Evolutionary conservation across 2,329 filamentous ascomycete species (phyloP).

Genomic region (Aspergillus pseudotamarii): DNA sequence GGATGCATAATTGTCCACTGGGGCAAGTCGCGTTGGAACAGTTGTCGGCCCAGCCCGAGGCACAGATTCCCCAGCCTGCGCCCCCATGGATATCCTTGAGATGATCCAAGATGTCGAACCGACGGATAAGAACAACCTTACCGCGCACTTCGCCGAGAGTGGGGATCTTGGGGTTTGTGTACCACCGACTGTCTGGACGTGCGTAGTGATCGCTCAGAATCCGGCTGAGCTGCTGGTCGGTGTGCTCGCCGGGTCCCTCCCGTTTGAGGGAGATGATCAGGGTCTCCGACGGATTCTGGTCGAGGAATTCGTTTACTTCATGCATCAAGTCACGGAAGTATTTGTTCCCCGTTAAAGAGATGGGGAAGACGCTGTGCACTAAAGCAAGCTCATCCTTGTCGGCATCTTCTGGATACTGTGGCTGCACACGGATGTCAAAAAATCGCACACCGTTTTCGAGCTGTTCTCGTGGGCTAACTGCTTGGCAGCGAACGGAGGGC

Average conservation of each 20-base stretch:
- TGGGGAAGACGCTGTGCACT: slow-evolving; percentile 87
- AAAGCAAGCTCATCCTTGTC: slow-evolving; percentile 72
- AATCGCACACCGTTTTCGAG: slow-evolving; percentile 90
- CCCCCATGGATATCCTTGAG: slow-evolving; percentile 50
- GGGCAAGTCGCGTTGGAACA: slow-evolving; percentile 72
- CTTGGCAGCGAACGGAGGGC: slow-evolving; percentile 91
- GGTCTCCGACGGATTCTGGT: slow-evolving; percentile 76
- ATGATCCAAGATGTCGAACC: slow-evolving; percentile 67
- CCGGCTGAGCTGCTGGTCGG: slow-evolving; percentile 75
- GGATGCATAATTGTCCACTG: slow-evolving; percentile 76
- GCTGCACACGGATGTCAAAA: slow-evolving; percentile 85
- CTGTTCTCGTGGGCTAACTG: slow-evolving; percentile 74
- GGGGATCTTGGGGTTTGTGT: slow-evolving; percentile 74
- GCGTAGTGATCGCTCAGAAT: slow-evolving; percentile 76
- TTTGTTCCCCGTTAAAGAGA: slow-evolving; percentile 79
- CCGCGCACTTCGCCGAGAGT: slow-evolving; percentile 77
- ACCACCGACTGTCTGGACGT: slow-evolving; percentile 66
- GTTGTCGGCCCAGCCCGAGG: slow-evolving; percentile 80
- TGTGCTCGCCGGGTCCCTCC: slow-evolving; percentile 80
- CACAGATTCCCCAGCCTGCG: slow-evolving; percentile 61
- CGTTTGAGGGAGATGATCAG: slow-evolving; percentile 87
- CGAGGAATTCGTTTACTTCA: slow-evolving; percentile 74
- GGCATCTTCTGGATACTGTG: slow-evolving; percentile 58
- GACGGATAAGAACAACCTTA: slow-evolving; percentile 80
- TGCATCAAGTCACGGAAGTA: slow-evolving; percentile 74